phyloP scores from a whole-genome alignment of 108 stramenopile species.

The Conticribra weissflogii region DNA sequence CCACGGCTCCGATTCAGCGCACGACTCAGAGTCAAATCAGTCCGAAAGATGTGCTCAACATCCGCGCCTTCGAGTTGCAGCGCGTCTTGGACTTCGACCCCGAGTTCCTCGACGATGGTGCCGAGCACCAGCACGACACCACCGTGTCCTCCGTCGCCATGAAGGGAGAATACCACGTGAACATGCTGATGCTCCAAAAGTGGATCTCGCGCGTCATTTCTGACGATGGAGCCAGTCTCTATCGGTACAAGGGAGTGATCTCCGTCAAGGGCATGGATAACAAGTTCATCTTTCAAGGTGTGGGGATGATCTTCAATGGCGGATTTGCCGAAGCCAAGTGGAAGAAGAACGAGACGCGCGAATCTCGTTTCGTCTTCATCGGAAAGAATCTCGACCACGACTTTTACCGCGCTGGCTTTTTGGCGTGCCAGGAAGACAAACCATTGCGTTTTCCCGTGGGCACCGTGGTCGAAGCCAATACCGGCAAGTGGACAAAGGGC shows the following conservation, averaged over 20 bases:
- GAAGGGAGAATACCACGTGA: conserved; percentile 74
- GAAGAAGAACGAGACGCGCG: conserved; percentile 60
- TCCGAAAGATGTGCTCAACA: conserved; percentile 79
- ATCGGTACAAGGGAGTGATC: conserved; percentile 93
- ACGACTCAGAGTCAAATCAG: conserved; percentile 45
- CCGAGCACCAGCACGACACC: conserved; percentile 77
- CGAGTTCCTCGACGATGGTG: conserved; percentile 69
- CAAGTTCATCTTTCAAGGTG: conserved; percentile 96
- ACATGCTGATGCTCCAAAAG: conserved; percentile 55
- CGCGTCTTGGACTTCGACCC: conserved; percentile 90
- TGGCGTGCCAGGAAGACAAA: conserved; percentile 61
- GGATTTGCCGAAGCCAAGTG: conserved; percentile 60
- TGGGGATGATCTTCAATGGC: conserved; percentile 88
- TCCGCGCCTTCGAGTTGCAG: conserved; percentile 78
- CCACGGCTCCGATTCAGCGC: conserved; percentile 55
- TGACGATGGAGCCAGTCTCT: conserved; percentile 89
- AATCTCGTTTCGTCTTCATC: conserved; percentile 95
- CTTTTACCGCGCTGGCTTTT: conserved; percentile 63
- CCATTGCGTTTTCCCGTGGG: conserved; percentile 73
- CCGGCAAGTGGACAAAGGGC: conserved; percentile 54
- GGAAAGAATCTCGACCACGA: conserved; percentile 82
- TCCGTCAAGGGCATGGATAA: conserved; percentile 81
- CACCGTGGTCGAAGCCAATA: conserved; percentile 62
- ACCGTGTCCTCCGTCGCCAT: conserved; percentile 62
- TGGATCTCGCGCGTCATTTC: conserved; percentile 78